Base-by-base conservation (phyloP, 2,329 filamentous ascomycete genomes). In the Sodiomyces alkalinus region DNA sequence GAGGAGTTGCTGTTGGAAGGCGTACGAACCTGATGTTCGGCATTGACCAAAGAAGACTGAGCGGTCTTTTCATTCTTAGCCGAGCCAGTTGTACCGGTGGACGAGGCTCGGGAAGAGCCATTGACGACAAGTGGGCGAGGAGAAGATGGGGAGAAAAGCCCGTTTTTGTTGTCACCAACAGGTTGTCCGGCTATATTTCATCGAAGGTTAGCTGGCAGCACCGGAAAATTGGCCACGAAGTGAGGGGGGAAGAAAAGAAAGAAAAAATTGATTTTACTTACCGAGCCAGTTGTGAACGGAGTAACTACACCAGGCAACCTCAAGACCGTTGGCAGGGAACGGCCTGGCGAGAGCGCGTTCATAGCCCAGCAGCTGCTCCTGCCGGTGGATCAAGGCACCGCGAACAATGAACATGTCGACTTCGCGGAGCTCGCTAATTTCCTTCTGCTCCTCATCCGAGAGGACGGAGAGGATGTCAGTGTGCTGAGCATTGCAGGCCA, bases 261-360 rank as follows among this genome's bases (percentile, higher is more conserved):
- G 19, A 21, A 8, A 21, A 8, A 8, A 5, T 22, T 10, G 3
- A n/a, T 8, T 22, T 23, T 5, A 36, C 48, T 37, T 39, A 56
- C 53, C 44, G 20, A 56, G 41, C 53, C 53, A 56, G 29, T 52
- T 49, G 19, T 55, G 42, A 3, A 53, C 33, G 11, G 32, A 40
- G 8, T 45, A 33, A 4, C 33, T 38, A 6, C 33, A 30, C 19
- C 40, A 46, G 7, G 47, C 48, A 16, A 40, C 31, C 26, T 40
- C 27, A 3, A 53, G 32, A 19, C 47, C 47, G 20, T 34, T 40
- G 6, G 41, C 19, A 5, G 31, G 34, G 11, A 26, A 34, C 2
- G 1, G 5, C 7, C 4, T 13, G 2, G 29, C 27, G 7, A 13
- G 29, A 12, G 21, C 4, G 14, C 13, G 17, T 7, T 3, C 5